A percentile compares a stretch with the other conserved stretches of the same genome.
phyloP scores from a whole-genome alignment of 2,329 filamentous ascomycete species.

The Fonsecaea erecta region DNA sequence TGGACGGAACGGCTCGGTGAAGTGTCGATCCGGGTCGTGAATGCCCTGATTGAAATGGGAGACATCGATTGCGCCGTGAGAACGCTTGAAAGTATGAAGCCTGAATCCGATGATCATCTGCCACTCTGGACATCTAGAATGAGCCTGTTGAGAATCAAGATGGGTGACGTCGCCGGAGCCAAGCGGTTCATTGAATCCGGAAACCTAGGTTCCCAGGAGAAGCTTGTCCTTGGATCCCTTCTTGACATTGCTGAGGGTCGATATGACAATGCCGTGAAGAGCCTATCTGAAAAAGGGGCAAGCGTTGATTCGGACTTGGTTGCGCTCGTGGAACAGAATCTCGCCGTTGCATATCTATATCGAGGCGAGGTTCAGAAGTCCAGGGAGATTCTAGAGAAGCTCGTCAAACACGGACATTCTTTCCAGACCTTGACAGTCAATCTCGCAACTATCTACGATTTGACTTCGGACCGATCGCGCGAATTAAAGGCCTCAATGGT shows the following conservation, averaged over 20 bases:
- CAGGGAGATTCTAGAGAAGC: slow-evolving; percentile 66
- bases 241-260: slow-evolving; percentile 78
- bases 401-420: slow-evolving; percentile 66
- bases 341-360: slow-evolving; percentile 83
- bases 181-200: slow-evolving; percentile 55
- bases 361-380: slow-evolving; percentile 76
- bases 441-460: slow-evolving; percentile 85
- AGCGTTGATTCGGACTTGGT: slow-evolving; percentile 52
- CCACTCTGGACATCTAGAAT: slow-evolving; percentile 44
- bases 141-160: slow-evolving; percentile 73
- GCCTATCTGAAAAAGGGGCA: slow-evolving; percentile 17
- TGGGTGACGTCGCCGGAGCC: slow-evolving; percentile 76
- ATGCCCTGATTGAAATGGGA: slow-evolving; percentile 68
- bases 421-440: slow-evolving; percentile 89
- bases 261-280: slow-evolving; percentile 64
- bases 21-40: slow-evolving; percentile 68
- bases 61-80: slow-evolving; percentile 78
- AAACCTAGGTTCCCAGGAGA: slow-evolving; percentile 47
- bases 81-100: slow-evolving; percentile 67
- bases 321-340: slow-evolving; percentile 78
- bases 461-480: slow-evolving; percentile 78
- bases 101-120: slow-evolving; percentile 38
- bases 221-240: slow-evolving; percentile 64
- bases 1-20: slow-evolving; percentile 78
- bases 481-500: slow-evolving; percentile 72